Base-by-base conservation (phyloP, 73 alveolate genomes). In the Paramecium biaurelia region DNA sequence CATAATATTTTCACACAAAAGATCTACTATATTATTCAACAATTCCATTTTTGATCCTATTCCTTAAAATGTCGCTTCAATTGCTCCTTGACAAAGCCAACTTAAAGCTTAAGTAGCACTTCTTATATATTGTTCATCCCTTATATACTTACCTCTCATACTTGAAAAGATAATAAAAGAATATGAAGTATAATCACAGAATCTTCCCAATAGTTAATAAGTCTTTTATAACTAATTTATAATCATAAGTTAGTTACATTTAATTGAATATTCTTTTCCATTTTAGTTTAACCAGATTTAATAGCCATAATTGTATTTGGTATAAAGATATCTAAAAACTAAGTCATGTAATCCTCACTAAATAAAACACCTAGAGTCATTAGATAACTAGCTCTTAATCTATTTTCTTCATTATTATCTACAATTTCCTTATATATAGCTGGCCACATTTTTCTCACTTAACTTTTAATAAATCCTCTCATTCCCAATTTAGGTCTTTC, bases 401-500 rank as follows among this genome's bases (percentile, higher is more conserved):
- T 95, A 70, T 93, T 94, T 37, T 97, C 98, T 76, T 94, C 90
- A 85, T 94, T 98, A 92, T 97, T 94, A 74, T 98, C 99, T 47
- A 93, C 94, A 32, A 98, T 92, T 93, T 98, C 99, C 56, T 94
- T 97, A 70, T 96, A 97, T 38, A 98, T 85, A 37, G 99, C 99
- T 68, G 96, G 95, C 57, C 97, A 94, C 95, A 96, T 97, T 82
- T 99, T 95, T 45, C 99, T 93, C 7, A 96, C 96, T 94, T 98
- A 96, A 59, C 94, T 92, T 32, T 97, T 72, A 5, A 98, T 97
- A 7, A 95, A 93, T 70, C 94, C 94, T 88, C 99, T 96, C 30
- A 98, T 88, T 28, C 99, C 99, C 18, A 98, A 82, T 28, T 98
- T 67, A 49, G 99, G 99, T 84, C 99, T 96, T 76, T 95, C 89